Evolutionary conservation across 2,329 filamentous ascomycete genomes (phyloP), one percentile per base, ranked within the genome.

Genomic region (Ilyonectria robusta): DNA sequence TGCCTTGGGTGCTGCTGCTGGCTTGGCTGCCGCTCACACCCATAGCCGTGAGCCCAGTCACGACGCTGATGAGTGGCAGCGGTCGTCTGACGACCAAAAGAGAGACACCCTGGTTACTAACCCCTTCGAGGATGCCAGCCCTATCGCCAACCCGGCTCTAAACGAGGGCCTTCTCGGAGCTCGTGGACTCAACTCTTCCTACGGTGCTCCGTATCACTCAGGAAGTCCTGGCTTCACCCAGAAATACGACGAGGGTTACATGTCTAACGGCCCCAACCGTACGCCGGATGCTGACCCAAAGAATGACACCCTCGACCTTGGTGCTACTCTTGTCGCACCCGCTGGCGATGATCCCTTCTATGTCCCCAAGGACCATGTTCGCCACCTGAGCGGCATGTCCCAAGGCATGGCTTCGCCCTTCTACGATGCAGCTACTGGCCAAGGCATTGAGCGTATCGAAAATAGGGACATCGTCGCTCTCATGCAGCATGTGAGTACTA

Each of bases 401-500:
- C 94, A 98, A 76, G 95, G 95, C 51, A 94, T 98, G 88, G 87
- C 86, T 4, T 96, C 94, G 33, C 95, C 95, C 3, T 85, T 98
- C 21, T 98, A 97, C 76, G 96, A 99, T 78, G 91, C 93, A 66
- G 89, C 95, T 4, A 97, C 93, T 1, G 95, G 95, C 59, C 91
- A 90, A 69, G 95, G 94, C 37, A 93, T 97, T 59, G 95, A 98
- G 72, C 88, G 92, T 54, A 98, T 99, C 58, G 92, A 98, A 79
- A 97, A 94, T 51, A 96, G 97, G 82, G 96, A 99, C 77, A 97
- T 99, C 75, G 93, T 99, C 70, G 94, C 95, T 26, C 84, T 99
- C 67, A 99, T 99, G 96, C 95, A 99, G 78, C 96, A 99, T 81
- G 88, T 92, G 82, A 86, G 89, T 85, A 57, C 53, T 63, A 29